Percentiles rank a stretch among this genome's conserved stretches.
Evolutionary conservation across 495 filamentous ascomycete genomes (phyloP).

Genomic region (Bacidia rubella): DNA sequence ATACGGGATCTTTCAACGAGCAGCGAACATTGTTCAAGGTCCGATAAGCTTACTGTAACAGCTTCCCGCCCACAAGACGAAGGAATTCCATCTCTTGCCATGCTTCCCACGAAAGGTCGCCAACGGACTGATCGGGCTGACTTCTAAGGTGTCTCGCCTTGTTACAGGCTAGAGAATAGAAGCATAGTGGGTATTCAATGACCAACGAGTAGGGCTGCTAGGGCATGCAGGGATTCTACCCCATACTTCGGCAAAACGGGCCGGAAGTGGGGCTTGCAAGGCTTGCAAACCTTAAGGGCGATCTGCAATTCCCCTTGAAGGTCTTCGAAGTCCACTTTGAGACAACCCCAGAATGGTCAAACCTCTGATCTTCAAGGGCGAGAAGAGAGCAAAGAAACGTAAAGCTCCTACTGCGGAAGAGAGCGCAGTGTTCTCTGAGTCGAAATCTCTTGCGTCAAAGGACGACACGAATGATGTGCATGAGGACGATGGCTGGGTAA

Average conservation of each 20-base stretch:
- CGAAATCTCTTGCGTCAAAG: slow-evolving; percentile 28
- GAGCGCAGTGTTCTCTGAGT: slow-evolving; percentile 24
- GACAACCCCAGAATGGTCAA: slow-evolving; percentile 36
- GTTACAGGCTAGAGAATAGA: too few species aligned
- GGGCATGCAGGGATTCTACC: too few species aligned
- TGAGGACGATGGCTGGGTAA: slow-evolving; percentile 80
- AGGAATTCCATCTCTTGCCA: too few species aligned
- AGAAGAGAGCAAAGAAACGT: slow-evolving; percentile 86
- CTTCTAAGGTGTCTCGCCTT: too few species aligned
- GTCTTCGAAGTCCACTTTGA: neutral
- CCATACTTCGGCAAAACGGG: too few species aligned
- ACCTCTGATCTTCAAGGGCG: slow-evolving; percentile 86
- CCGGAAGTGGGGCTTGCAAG: too few species aligned
- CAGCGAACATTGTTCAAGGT: slow-evolving; percentile 30
- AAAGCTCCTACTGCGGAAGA: slow-evolving; percentile 38
- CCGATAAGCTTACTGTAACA: slow-evolving; percentile 41
- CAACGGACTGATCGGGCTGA: too few species aligned
- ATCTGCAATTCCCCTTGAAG: neutral
- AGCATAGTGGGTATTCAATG: too few species aligned
- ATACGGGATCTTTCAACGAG: slow-evolving; percentile 2
- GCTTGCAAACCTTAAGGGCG: too few species aligned
- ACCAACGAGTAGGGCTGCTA: too few species aligned
- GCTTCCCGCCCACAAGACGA: slow-evolving; percentile 27
- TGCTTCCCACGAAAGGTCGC: too few species aligned
- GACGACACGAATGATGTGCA: slow-evolving; percentile 22